These are phyloP conservation scores for Anthracocystis setariae DNA, from an alignment of 1,284 basidiomycete genomes.

Conservation along the genomic window DNA sequence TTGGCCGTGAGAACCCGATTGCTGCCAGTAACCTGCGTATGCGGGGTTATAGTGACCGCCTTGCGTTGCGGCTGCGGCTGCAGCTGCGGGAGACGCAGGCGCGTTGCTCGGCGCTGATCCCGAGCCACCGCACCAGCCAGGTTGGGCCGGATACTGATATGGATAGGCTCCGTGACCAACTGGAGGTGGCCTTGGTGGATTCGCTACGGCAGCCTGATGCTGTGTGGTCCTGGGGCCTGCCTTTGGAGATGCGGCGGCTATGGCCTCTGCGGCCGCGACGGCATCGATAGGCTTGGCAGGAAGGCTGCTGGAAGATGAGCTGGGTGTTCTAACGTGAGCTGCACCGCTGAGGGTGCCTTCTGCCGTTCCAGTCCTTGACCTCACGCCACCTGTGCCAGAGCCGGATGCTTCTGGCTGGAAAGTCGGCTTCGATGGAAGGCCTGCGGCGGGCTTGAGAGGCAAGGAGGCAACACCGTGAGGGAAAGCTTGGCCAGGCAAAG, in stretches of 20 bases:
- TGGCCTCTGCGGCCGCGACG: constrained; percentile 24
- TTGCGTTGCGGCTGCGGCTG: constrained; percentile 5
- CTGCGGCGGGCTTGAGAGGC: constrained; percentile 26
- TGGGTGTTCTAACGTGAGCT: constrained; percentile 23
- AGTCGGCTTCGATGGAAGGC: constrained; percentile 33
- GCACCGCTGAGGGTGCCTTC: constrained; percentile 8
- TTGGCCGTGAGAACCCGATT: constrained; percentile 10
- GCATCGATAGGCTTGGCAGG: constrained; percentile 42
- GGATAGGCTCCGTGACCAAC: constrained; percentile 11
- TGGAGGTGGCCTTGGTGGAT: constrained; percentile 10
- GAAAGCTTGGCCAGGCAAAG: constrained; percentile 22
- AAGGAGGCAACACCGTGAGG: constrained; percentile 26
- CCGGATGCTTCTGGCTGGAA: constrained; percentile 16
- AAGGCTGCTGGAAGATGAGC: constrained; percentile 17
- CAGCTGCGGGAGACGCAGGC: constrained; percentile 24
- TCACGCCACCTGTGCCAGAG: too few species aligned
- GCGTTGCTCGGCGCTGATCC: constrained; percentile 17
- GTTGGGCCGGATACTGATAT: constrained; percentile 20
- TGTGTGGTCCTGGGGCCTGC: too few species aligned
- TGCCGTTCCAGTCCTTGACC: constrained; percentile 20
- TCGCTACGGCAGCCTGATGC: too few species aligned
- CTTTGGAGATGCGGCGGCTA: constrained; percentile 6
- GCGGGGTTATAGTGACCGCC: constrained; percentile 44
- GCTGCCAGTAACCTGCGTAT: constrained; percentile 42
- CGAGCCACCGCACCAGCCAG: constrained; percentile 18